These are phyloP conservation scores for Globisporangium alternatum DNA, from an alignment of 352 stramenopile species.

Conservation along the genomic window DNA sequence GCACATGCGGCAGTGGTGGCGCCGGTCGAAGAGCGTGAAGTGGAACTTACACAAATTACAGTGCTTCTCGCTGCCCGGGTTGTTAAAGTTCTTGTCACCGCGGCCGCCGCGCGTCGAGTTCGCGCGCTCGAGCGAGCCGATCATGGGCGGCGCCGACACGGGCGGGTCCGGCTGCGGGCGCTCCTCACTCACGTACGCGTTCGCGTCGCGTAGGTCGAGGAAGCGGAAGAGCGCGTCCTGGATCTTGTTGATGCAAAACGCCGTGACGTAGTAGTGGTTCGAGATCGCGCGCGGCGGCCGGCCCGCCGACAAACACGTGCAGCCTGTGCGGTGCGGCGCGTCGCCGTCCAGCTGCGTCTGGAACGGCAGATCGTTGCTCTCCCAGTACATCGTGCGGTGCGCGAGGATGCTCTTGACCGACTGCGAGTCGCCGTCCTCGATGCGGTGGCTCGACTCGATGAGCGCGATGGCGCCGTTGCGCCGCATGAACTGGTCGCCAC, in stretches of 20 bases:
- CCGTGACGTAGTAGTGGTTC: conserved; percentile 88
- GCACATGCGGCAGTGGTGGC: conserved; percentile 89
- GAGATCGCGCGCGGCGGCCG: conserved; percentile 61
- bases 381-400: conserved; percentile 89
- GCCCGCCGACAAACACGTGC: conserved; percentile 76
- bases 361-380: conserved; percentile 77
- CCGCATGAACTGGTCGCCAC: conserved; percentile 82
- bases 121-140: conserved; percentile 49
- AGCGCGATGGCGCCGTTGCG: conserved; percentile 84
- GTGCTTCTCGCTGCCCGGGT: conserved; percentile 80
- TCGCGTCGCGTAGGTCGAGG: conserved; percentile 73
- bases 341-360: conserved; percentile 78
- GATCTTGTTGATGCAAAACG: conserved; percentile 88
- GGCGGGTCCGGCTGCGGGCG: conserved; percentile 64
- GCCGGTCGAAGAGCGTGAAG: conserved; percentile 88
- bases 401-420: conserved; percentile 85
- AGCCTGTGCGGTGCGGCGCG: conserved; percentile 77
- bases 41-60: conserved; percentile 89
- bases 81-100: conserved; percentile 55
- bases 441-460: conserved; percentile 85
- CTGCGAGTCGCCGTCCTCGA: conserved; percentile 83
- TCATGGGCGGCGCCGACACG: conserved; percentile 39
- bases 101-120: conserved; percentile 30
- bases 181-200: conserved; percentile 73
- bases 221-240: conserved; percentile 84